A percentile compares a stretch with the other conserved stretches of the same genome.
Evolutionary conservation across 75 land plant species (phyloP).

Genomic region (Larix kaempferi): DNA sequence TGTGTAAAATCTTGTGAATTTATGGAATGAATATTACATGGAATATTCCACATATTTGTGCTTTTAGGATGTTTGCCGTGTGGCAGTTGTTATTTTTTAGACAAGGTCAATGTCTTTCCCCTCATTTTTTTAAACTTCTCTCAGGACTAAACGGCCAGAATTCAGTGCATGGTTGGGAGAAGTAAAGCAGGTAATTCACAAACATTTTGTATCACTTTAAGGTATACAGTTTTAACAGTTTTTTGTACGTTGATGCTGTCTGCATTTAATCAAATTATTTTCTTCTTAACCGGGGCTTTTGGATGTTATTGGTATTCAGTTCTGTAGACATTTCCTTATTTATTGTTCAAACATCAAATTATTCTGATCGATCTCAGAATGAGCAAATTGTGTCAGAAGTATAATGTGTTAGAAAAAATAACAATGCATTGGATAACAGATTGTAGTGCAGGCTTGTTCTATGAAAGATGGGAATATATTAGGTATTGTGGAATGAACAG

Average conservation of each 20-base stretch:
- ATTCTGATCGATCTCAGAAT: neutral
- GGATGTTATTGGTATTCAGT: neutral
- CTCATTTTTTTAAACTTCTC: conserved; percentile 2
- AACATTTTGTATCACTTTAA: neutral
- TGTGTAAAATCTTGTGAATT: no score
- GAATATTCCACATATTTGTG: neutral
- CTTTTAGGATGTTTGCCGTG: neutral
- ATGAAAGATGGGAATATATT: neutral
- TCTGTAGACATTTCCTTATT: no score
- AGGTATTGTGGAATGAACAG: neutral
- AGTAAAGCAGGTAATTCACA: conserved; percentile 71
- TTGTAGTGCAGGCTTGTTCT: neutral
- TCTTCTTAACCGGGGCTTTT: neutral
- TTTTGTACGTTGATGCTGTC: neutral
- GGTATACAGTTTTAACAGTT: neutral
- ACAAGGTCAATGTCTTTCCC: neutral
- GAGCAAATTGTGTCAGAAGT: neutral
- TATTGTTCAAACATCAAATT: no score
- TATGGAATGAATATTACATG: neutral
- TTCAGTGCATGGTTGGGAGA: conserved; percentile 97
- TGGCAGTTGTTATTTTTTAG: neutral
- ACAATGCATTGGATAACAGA: neutral
- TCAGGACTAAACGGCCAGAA: conserved; percentile 94
- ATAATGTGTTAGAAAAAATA: neutral
- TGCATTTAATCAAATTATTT: neutral